phyloP scores from a whole-genome alignment of 768 basidiomycete species.

The Lactarius tabidus region DNA sequence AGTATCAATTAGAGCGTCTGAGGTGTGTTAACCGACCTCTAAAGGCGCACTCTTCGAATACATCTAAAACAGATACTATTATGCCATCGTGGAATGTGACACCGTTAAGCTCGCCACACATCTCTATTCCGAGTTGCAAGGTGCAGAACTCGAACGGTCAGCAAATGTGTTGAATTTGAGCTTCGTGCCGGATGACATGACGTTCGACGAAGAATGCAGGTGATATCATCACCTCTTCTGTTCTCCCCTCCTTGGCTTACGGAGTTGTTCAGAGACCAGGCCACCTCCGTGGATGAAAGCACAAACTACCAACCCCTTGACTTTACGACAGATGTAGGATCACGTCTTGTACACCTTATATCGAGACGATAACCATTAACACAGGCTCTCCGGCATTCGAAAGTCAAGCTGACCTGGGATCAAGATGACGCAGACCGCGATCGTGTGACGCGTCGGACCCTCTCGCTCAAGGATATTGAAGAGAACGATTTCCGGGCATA shows the following conservation, averaged over 20 bases:
- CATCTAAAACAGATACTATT: constrained; percentile 69
- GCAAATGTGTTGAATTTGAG: constrained; percentile 96
- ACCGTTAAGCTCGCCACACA: constrained; percentile 69
- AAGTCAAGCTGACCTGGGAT: constrained; percentile 98
- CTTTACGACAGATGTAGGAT: constrained; percentile 86
- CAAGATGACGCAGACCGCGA: constrained; percentile 90
- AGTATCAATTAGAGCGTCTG: constrained; percentile 89
- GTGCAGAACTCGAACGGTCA: constrained; percentile 93
- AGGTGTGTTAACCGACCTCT: constrained; percentile 49
- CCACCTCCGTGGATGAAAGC: constrained; percentile 53
- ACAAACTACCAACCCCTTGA: constrained; percentile 70
- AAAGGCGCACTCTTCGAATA: constrained; percentile 6
- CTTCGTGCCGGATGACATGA: constrained; percentile 88
- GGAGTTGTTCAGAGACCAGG: constrained; percentile 67
- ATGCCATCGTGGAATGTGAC: constrained; percentile 90
- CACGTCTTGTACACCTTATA: background rate
- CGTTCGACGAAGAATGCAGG: constrained; percentile 75
- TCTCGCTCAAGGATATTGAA: constrained; percentile 84
- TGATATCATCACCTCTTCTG: constrained; percentile 31
- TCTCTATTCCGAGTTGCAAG: constrained; percentile 82
- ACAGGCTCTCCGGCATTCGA: constrained; percentile 96
- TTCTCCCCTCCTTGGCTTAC: background rate
- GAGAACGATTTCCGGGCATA: constrained; percentile 78
- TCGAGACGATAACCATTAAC: background rate
- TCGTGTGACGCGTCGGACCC: constrained; percentile 69